These are phyloP conservation scores for Akanthomyces dipterigenus DNA, from an alignment of 2,329 filamentous ascomycete genomes.

Conservation along the genomic window DNA sequence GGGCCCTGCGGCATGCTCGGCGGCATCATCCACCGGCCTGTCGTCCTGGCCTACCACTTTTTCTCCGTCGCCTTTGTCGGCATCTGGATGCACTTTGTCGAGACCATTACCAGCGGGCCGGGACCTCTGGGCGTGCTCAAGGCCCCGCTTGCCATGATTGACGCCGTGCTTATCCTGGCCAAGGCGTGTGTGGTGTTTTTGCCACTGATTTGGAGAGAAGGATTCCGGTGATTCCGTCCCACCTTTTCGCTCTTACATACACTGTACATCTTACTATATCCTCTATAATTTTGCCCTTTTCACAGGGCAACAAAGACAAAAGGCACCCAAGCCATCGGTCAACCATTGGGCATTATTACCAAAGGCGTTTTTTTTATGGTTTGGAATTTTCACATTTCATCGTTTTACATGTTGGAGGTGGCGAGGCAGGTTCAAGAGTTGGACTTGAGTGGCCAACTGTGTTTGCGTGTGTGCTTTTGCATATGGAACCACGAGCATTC, in stretches of 20 bases:
- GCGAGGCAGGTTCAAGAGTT: neutral
- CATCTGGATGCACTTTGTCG: slow-evolving; percentile 58
- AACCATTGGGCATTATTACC: neutral
- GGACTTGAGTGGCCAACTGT: neutral
- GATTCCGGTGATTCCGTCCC: slow-evolving; percentile 22
- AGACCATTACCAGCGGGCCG: slow-evolving; percentile 27
- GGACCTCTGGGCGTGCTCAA: slow-evolving; percentile 33
- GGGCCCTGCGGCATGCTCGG: slow-evolving; percentile 77
- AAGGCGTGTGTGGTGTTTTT: slow-evolving; percentile 77
- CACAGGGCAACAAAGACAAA: neutral
- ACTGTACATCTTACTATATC: slow-evolving; percentile 5
- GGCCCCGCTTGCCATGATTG: slow-evolving; percentile 54
- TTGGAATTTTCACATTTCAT: neutral
- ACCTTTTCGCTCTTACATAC: neutral
- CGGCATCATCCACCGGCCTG: slow-evolving; percentile 70
- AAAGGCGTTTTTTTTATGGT: neutral
- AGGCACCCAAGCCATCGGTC: neutral
- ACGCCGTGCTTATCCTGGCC: slow-evolving; percentile 65
- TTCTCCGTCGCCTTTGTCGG: slow-evolving; percentile 86
- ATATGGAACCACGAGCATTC: neutral
- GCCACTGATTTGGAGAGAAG: slow-evolving; percentile 70
- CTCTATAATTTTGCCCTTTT: neutral
- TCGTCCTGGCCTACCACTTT: slow-evolving; percentile 83
- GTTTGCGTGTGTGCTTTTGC: neutral
- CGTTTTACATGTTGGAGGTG: neutral